A percentile compares a stretch with the other conserved stretches of the same genome.
phyloP scores from a whole-genome alignment of 257 asterid genomes.

The Osmanthus fragrans region DNA sequence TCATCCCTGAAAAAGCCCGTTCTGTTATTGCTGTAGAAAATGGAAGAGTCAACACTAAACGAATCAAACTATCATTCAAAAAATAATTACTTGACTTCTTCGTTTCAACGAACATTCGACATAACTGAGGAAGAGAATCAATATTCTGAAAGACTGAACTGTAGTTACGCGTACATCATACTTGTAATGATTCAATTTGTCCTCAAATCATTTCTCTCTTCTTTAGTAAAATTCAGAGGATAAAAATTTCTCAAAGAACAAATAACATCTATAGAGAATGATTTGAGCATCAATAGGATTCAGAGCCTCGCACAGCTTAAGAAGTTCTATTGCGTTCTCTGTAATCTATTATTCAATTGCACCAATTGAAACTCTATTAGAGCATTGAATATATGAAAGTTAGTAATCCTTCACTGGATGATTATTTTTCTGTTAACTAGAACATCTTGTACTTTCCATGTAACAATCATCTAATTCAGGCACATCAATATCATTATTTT shows the following conservation, averaged over 20 bases:
- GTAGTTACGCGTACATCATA: neutral
- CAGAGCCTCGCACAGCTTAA: neutral
- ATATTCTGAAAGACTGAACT: too few species aligned
- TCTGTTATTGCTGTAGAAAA: too few species aligned
- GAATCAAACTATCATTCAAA: neutral
- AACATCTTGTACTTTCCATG: too few species aligned
- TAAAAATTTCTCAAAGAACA: neutral
- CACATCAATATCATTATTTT: neutral
- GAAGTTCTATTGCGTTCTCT: neutral
- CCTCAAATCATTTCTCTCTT: too few species aligned
- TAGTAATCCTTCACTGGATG: neutral
- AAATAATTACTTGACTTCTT: too few species aligned
- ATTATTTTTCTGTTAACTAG: neutral
- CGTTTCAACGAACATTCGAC: too few species aligned
- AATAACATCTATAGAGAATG: neutral
- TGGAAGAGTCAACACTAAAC: too few species aligned
- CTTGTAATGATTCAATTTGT: neutral
- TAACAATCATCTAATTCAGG: neutral
- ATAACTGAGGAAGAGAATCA: too few species aligned
- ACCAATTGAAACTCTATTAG: neutral
- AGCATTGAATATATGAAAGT: neutral
- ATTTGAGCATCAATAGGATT: neutral
- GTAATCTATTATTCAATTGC: neutral
- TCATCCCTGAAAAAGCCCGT: too few species aligned
- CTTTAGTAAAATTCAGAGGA: neutral